Evolutionary conservation across 345 rosid genomes (phyloP).

Genomic region (Reutealis trisperma): DNA sequence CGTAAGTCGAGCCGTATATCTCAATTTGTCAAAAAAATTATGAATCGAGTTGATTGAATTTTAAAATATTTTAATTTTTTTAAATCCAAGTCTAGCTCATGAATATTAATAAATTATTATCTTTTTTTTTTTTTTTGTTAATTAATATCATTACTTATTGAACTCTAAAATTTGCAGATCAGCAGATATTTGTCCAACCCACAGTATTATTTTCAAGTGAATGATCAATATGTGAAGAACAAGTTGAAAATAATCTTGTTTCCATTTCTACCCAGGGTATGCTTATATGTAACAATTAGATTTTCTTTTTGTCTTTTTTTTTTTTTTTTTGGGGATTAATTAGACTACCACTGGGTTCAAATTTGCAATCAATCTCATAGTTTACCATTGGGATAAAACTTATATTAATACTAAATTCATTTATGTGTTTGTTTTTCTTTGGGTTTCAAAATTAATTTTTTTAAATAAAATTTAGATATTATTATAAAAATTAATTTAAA

Average conservation of each 20-base stretch:
- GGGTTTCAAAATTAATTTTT: neutral
- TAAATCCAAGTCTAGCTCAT: too few relatives aligned
- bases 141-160: too few relatives aligned
- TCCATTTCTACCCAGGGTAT: conserved; percentile 27
- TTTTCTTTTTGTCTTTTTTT: neutral
- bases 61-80: too few relatives aligned
- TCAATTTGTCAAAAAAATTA: too few relatives aligned
- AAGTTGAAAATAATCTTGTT: conserved; percentile 23
- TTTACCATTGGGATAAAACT: too few relatives aligned
- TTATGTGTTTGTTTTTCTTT: too few relatives aligned
- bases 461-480: neutral
- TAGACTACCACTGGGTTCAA: too few relatives aligned
- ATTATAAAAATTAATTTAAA: too few relatives aligned
- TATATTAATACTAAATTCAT: too few relatives aligned
- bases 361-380: too few relatives aligned
- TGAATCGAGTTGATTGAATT: too few relatives aligned
- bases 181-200: conserved; percentile 11
- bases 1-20: neutral
- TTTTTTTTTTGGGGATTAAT: neutral
- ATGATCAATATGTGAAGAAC: conserved; percentile 23
- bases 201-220: conserved; percentile 24
- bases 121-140: neutral
- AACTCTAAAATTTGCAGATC: neutral
- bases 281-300: neutral
- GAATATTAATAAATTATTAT: too few relatives aligned